Base-by-base conservation (phyloP, 2,329 filamentous ascomycete species). In the Delphinella strobiligena region DNA sequence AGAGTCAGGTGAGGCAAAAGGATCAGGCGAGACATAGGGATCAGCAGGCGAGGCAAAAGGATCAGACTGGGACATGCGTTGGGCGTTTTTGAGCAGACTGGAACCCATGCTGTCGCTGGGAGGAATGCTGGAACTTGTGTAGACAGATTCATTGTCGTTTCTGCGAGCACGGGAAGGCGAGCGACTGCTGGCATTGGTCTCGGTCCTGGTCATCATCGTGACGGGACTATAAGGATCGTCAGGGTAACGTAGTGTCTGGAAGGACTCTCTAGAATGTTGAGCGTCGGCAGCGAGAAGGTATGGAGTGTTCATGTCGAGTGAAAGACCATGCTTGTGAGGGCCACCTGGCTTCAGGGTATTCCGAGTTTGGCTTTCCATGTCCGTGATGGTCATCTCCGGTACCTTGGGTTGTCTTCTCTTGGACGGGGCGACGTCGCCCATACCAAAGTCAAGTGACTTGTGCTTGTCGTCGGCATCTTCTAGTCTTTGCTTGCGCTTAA, bases 201-300 rank as follows among this genome's bases (percentile, higher is more conserved):
- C 63, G 22, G 53, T 56, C 41, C 59, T 66, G 43, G 75, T 63
- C 22, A 27, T n/a, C 54, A 82, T 80, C 24, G 66, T 63, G 12
- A 75, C 71, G 1, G 69, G 71, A 37, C 85, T 77, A 62, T 95
- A 96, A 27, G 87, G 89, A 59, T 95, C 89, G 51, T 93, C 82
- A 39, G 79, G 74, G 49, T 77, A 73, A 41, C 78, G 72, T 34
- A 89, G 72, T 2, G 80, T 81, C 39, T 88, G 79, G 46, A 96
- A 69, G 4, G 89, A 95, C 49, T 94, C 87, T 33, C 77, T 75
- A 1, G 89, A 95, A 53, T 75, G 71, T 31, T 91, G 78, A 15
- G 89, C 55, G 40, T 76, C 78, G 1, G 84, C 83, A 4, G 91
- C 88, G n/a, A 96, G 71, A n/a, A 98, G 73, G 58, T 96, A 98